Conservation (phyloP, 2,329 filamentous ascomycete genomes). For the Pseudogymnoascus sp. region DNA sequence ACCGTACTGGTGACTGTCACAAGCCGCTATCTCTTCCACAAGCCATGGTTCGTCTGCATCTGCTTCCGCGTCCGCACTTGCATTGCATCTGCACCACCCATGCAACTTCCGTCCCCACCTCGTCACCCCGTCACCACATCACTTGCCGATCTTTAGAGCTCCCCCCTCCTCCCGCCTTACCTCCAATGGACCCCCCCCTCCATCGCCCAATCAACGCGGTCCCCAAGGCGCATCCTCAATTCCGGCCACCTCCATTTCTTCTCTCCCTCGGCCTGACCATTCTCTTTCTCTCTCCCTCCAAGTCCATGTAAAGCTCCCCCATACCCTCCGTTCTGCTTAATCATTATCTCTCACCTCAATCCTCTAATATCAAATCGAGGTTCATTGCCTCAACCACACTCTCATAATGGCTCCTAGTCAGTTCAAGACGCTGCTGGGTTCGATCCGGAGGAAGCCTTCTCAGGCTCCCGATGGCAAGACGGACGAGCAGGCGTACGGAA, state of each 20-base stretch:
- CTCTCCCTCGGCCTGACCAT: not conserved
- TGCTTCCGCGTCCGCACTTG: not conserved
- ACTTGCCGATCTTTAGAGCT: not conserved
- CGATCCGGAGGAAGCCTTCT: conserved; percentile 38
- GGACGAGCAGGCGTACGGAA: conserved; percentile 29
- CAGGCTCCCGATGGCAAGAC: conserved; percentile 40
- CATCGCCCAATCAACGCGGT: not conserved
- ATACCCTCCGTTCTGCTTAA: not conserved
- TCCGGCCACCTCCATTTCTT: not conserved
- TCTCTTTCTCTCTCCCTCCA: not conserved
- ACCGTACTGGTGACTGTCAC: not conserved
- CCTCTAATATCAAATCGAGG: not conserved
- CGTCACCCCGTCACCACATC: not conserved
- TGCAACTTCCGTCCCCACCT: not conserved
- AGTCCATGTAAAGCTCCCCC: not conserved
- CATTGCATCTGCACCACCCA: not conserved
- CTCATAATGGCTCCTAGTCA: conserved; percentile 24
- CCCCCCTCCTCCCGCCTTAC: not conserved
- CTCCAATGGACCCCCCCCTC: not conserved
- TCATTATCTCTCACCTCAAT: not conserved
- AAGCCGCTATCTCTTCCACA: not conserved
- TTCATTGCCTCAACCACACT: not conserved
- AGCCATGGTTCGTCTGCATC: not conserved
- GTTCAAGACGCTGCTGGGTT: conserved; percentile 35
- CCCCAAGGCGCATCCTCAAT: not conserved